Percentiles rank a stretch among this genome's conserved stretches.
Conservation (phyloP, 1,139 yeast genomes). For the Lodderomyces margitis region DNA sequence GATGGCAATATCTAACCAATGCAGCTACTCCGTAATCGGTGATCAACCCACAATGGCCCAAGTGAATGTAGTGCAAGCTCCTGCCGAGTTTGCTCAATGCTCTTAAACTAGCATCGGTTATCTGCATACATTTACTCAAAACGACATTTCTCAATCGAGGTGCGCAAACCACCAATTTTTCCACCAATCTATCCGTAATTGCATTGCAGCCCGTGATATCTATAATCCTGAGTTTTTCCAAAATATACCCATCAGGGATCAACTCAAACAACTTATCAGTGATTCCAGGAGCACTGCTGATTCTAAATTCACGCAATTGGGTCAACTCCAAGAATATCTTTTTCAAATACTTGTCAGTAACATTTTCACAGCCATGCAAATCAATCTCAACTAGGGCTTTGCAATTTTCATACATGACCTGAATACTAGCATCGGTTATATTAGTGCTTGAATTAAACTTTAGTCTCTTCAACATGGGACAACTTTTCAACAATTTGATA, state of each 20-base stretch:
- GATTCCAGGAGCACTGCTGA: constrained; percentile 70
- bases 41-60: constrained; percentile 90
- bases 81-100: constrained; percentile 75
- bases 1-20: constrained; percentile 73
- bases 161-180: constrained; percentile 68
- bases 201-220: constrained; percentile 85
- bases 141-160: constrained; percentile 87
- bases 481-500: constrained; percentile 53
- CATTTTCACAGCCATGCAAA: constrained; percentile 75
- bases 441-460: constrained; percentile 72
- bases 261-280: constrained; percentile 61
- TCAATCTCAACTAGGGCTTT: constrained; percentile 86
- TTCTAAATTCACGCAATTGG: constrained; percentile 78
- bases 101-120: constrained; percentile 79
- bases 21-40: constrained; percentile 85
- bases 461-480: constrained; percentile 79
- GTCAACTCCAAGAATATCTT: constrained; percentile 63
- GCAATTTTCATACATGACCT: constrained; percentile 64
- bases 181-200: constrained; percentile 78
- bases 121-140: constrained; percentile 82
- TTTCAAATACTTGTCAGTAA: constrained; percentile 62
- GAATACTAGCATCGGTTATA: constrained; percentile 69
- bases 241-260: constrained; percentile 41
- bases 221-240: constrained; percentile 63
- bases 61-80: constrained; percentile 82